A percentile compares a stretch with the other conserved stretches of the same genome.
Conservation (phyloP, 345 rosid genomes). For the Rhizophora mangle region DNA sequence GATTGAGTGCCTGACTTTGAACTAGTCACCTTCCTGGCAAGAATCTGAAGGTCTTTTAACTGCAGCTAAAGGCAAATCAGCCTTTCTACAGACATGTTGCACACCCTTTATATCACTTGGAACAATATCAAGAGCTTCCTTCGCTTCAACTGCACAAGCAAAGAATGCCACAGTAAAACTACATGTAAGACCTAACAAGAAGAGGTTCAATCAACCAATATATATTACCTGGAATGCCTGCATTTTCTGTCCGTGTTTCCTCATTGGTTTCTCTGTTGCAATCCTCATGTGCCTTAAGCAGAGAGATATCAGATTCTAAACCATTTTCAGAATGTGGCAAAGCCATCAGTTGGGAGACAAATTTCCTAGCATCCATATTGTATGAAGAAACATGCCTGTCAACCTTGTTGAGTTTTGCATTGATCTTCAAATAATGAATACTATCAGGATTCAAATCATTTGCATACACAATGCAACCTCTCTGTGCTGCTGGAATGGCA, state of each 20-base stretch:
- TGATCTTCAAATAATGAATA: conserved; percentile 67
- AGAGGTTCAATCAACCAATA: conserved; percentile 17
- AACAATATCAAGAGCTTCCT: conserved; percentile 21
- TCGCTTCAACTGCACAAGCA: conserved; percentile 31
- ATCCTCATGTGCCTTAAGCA: conserved; percentile 28
- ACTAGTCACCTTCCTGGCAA: conserved; percentile 44
- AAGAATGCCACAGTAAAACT: conserved; percentile 8
- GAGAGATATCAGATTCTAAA: conserved; percentile 33
- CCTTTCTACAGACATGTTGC: conserved; percentile 21
- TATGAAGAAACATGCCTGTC: conserved; percentile 52
- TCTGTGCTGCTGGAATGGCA: conserved; percentile 90
- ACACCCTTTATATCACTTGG: conserved; percentile 25
- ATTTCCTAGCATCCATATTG: conserved; percentile 91
- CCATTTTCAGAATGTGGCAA: conserved; percentile 38
- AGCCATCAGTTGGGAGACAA: conserved; percentile 54
- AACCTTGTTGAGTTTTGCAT: conserved; percentile 83
- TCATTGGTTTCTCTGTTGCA: conserved; percentile 10
- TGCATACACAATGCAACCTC: conserved; percentile 86
- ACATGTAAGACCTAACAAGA: background rate
- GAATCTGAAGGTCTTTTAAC: conserved; percentile 48
- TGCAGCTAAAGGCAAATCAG: conserved; percentile 31
- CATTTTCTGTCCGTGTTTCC: conserved; percentile 20
- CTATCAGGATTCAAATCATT: conserved; percentile 90
- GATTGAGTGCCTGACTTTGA: conserved; percentile 3
- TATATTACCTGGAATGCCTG: conserved; percentile 33